These are phyloP conservation scores for Trichoderma koningii DNA, from an alignment of 2,329 filamentous ascomycete genomes.

Conservation along the genomic window DNA sequence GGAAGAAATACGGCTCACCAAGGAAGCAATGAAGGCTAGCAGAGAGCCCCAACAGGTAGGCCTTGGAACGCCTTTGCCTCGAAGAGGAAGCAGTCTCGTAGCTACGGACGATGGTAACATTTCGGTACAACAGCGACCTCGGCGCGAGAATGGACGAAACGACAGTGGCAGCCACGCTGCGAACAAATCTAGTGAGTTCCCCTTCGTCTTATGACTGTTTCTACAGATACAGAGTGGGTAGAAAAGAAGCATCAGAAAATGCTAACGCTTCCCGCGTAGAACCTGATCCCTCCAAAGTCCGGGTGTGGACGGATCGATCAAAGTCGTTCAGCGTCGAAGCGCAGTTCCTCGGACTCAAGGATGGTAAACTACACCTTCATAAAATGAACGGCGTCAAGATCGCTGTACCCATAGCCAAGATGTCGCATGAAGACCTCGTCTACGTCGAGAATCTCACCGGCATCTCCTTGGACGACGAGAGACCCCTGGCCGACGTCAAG, in stretches of 20 bases:
- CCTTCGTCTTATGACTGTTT: background rate
- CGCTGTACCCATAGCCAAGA: slow-evolving; percentile 90
- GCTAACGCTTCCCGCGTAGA: slow-evolving; percentile 51
- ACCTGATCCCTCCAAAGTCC: slow-evolving; percentile 78
- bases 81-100: slow-evolving; percentile 77
- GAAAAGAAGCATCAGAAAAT: too few relatives aligned
- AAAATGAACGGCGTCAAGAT: slow-evolving; percentile 99
- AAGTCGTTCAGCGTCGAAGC: slow-evolving; percentile 97
- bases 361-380: slow-evolving; percentile 96
- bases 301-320: slow-evolving; percentile 92
- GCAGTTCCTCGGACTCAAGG: slow-evolving; percentile 90
- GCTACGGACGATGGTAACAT: slow-evolving; percentile 67
- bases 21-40: slow-evolving; percentile 70
- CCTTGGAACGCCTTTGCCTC: slow-evolving; percentile 72
- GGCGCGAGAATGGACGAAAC: slow-evolving; percentile 66
- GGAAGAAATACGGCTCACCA: slow-evolving; percentile 82
- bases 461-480: slow-evolving; percentile 88
- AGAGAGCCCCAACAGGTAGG: slow-evolving; percentile 68
- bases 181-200: slow-evolving; percentile 69
- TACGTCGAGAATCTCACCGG: slow-evolving; percentile 91
- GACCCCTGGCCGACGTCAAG: slow-evolving; percentile 84
- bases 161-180: slow-evolving; percentile 56
- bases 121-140: slow-evolving; percentile 69
- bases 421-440: slow-evolving; percentile 92
- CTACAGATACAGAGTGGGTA: background rate